These are phyloP conservation scores for Tieghemostelium lacteum DNA, from an alignment of 78 protist genomes.

Conservation along the genomic window DNA sequence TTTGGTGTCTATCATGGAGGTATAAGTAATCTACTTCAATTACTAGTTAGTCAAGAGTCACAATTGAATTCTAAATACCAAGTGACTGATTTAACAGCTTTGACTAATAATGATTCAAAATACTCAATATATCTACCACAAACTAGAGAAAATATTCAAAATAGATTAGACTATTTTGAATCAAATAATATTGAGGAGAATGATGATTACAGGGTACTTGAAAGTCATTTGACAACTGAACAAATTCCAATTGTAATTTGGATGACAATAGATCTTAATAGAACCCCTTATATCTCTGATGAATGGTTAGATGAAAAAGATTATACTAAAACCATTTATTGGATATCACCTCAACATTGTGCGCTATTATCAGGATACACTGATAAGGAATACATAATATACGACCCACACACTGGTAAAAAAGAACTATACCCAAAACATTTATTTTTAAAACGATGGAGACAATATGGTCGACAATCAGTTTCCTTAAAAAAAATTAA, in stretches of 20 bases:
- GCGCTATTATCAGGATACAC: conserved; percentile 43
- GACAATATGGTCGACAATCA: conserved; percentile 78
- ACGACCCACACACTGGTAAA: conserved; percentile 77
- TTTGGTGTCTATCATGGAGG: conserved; percentile 67
- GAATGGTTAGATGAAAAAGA: conserved; percentile 33
- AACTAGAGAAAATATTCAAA: conserved; percentile 12
- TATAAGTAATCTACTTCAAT: not conserved
- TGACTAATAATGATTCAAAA: not conserved
- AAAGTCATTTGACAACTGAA: conserved; percentile 4
- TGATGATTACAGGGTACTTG: not conserved
- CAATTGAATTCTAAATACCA: not conserved
- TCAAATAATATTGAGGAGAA: not conserved
- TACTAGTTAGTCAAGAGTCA: not conserved
- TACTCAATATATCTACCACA: not conserved
- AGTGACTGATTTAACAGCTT: conserved; percentile 1
- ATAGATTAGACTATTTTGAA: conserved; percentile 48
- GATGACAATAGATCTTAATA: conserved; percentile 65
- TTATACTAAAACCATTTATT: not conserved
- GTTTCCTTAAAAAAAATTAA: conserved; percentile 6
- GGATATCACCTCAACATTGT: conserved; percentile 74
- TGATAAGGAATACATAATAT: not conserved
- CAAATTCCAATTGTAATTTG: conserved; percentile 48
- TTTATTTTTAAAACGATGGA: conserved; percentile 66
- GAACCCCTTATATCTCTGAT: conserved; percentile 30
- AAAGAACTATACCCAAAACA: conserved; percentile 23